Conservation (phyloP, 768 basidiomycete species). For the Rubroboletus pulcherrimus region DNA sequence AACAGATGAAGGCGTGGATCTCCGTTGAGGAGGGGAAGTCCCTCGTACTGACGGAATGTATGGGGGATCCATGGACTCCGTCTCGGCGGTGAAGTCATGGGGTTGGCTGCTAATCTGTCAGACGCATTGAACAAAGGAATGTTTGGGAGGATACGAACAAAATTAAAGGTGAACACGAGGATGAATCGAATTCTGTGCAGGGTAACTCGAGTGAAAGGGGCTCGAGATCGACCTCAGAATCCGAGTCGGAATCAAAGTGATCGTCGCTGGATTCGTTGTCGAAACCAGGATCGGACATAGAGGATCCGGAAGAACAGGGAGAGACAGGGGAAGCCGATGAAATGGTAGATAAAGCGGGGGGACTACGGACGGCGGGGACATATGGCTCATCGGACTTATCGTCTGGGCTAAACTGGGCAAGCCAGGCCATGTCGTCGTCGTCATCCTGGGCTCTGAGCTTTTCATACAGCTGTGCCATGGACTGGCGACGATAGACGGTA, state of each 20-base stretch:
- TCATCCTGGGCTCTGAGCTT: slow-evolving; percentile 34
- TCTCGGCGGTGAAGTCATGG: not conserved
- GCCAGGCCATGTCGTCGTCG: slow-evolving; percentile 34
- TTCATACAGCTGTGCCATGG: slow-evolving; percentile 35
- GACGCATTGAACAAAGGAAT: slow-evolving; percentile 1
- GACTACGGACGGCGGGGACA: slow-evolving; percentile 14
- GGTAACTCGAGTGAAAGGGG: slow-evolving; percentile 15
- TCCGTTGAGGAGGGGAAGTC: slow-evolving; percentile 1
- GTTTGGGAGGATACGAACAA: slow-evolving; percentile 17
- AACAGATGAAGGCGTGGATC: not conserved
- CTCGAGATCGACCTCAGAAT: slow-evolving; percentile 28
- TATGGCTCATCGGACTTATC: slow-evolving; percentile 30
- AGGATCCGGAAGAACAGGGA: slow-evolving; percentile 22
- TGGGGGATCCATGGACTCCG: slow-evolving; percentile 10
- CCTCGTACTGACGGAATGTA: slow-evolving; percentile 11
- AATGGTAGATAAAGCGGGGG: slow-evolving; percentile 23
- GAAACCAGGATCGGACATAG: slow-evolving; percentile 16
- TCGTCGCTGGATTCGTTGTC: slow-evolving; percentile 25
- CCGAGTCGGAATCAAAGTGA: slow-evolving; percentile 28
- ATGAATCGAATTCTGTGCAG: slow-evolving; percentile 5
- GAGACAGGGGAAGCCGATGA: slow-evolving; percentile 28
- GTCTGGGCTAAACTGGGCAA: slow-evolving; percentile 33
- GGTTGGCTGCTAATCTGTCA: slow-evolving; percentile 21
- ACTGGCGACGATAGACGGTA: slow-evolving; percentile 33
- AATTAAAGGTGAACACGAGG: slow-evolving; percentile 17